Percentiles rank a stretch among this genome's conserved stretches.
These are phyloP conservation scores for Wickerhamiella azymoides DNA, from an alignment of 805 yeast genomes.

Conservation along the genomic window DNA sequence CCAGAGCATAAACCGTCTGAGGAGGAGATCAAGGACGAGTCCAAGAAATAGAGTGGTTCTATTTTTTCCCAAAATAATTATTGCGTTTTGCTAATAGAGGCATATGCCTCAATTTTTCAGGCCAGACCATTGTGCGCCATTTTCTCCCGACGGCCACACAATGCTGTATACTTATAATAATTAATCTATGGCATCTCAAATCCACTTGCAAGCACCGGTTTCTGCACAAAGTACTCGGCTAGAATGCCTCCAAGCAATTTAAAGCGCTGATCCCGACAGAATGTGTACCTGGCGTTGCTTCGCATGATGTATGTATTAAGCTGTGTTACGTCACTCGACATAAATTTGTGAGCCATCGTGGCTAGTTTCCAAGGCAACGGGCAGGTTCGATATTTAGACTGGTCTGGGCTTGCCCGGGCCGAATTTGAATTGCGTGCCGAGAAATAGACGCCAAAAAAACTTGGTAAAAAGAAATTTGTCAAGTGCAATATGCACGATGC, in stretches of 20 bases:
- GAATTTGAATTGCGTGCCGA: too few species aligned
- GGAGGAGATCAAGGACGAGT: not conserved
- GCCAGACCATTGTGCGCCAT: too few species aligned
- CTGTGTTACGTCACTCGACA: not conserved
- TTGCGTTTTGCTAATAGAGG: not conserved
- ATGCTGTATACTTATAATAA: too few species aligned
- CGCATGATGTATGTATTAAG: not conserved
- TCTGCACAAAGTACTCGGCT: not conserved
- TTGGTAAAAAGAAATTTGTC: too few species aligned
- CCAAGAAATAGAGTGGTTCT: not conserved
- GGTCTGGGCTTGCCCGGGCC: too few species aligned
- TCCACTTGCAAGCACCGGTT: not conserved
- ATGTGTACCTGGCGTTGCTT: not conserved
- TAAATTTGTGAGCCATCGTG: not conserved
- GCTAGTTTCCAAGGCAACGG: not conserved
- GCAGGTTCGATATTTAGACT: too few species aligned
- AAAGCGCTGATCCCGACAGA: not conserved
- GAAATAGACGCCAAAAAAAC: too few species aligned
- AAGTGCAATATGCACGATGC: too few species aligned
- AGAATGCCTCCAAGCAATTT: too few species aligned
- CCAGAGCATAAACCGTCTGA: not conserved
- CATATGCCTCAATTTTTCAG: too few species aligned
- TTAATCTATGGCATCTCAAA: too few species aligned
- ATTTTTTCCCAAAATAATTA: not conserved
- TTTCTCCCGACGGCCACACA: too few species aligned